These are phyloP conservation scores for Eucalyptus regnans DNA, from an alignment of 345 rosid genomes.

Conservation along the genomic window DNA sequence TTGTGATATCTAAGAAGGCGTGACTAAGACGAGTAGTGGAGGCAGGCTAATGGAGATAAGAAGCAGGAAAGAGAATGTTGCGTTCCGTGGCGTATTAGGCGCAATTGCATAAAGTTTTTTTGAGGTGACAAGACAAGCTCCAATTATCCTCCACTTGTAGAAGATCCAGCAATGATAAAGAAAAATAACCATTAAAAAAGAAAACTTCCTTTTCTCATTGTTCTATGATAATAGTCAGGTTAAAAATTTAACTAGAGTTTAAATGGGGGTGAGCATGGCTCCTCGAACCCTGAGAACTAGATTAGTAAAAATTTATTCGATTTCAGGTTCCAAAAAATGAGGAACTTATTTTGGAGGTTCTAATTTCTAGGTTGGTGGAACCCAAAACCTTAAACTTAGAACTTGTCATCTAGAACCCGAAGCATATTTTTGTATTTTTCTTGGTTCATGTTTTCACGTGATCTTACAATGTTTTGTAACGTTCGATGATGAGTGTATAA, in stretches of 20 bases:
- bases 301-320: too few species aligned
- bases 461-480: too few species aligned
- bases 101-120: not conserved
- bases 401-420: too few species aligned
- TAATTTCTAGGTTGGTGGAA: too few species aligned
- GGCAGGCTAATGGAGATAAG: not conserved
- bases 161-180: not conserved
- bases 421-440: too few species aligned
- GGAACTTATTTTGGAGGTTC: too few species aligned
- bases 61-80: not conserved
- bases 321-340: too few species aligned
- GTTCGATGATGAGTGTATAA: too few species aligned
- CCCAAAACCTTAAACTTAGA: too few species aligned
- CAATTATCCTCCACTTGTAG: not conserved
- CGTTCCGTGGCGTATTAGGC: not conserved
- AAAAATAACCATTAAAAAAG: not conserved
- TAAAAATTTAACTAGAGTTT: not conserved
- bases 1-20: not conserved
- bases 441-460: too few species aligned
- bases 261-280: not conserved
- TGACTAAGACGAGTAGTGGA: not conserved
- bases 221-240: not conserved
- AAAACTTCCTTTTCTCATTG: not conserved
- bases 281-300: too few species aligned
- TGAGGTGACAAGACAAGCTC: not conserved